phyloP scores from a whole-genome alignment of 139 green algal genomes.

The Auxenochlorella protothecoides region DNA sequence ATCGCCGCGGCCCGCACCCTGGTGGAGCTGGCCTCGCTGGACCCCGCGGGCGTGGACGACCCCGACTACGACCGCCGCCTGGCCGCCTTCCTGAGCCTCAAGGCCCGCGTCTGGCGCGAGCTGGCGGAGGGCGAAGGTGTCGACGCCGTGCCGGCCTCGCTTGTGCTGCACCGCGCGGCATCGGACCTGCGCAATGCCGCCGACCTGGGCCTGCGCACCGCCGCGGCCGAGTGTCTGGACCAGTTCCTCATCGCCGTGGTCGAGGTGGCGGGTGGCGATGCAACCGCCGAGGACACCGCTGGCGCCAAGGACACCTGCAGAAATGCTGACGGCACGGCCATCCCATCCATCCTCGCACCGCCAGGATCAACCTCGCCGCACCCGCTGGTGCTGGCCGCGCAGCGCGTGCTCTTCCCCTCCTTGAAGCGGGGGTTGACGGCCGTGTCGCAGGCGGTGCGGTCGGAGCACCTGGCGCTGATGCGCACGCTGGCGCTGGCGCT shows the following conservation, averaged over 20 bases:
- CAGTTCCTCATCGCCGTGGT: not conserved
- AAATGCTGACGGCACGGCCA: too few species aligned
- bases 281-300: too few species aligned
- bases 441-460: constrained; percentile 47
- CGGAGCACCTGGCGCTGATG: constrained; percentile 65
- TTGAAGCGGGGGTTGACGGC: constrained; percentile 33
- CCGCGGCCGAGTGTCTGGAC: too few species aligned
- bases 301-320: too few species aligned
- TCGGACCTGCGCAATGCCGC: constrained; percentile 46
- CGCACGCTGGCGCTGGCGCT: constrained; percentile 31
- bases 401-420: constrained; percentile 46
- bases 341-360: too few species aligned
- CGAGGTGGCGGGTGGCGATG: too few species aligned
- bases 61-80: constrained; percentile 59
- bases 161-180: constrained; percentile 48
- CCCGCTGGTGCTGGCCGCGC: constrained; percentile 13
- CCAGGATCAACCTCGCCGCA: too few species aligned
- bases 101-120: constrained; percentile 24
- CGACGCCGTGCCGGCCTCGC: constrained; percentile 21
- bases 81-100: constrained; percentile 42
- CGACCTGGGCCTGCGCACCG: not conserved
- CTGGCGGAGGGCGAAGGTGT: constrained; percentile 1
- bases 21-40: constrained; percentile 21
- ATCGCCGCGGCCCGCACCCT: constrained; percentile 31
- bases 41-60: constrained; percentile 26